Base-by-base conservation (phyloP, 306 rosid species). In the Vachellia pachyceras region DNA sequence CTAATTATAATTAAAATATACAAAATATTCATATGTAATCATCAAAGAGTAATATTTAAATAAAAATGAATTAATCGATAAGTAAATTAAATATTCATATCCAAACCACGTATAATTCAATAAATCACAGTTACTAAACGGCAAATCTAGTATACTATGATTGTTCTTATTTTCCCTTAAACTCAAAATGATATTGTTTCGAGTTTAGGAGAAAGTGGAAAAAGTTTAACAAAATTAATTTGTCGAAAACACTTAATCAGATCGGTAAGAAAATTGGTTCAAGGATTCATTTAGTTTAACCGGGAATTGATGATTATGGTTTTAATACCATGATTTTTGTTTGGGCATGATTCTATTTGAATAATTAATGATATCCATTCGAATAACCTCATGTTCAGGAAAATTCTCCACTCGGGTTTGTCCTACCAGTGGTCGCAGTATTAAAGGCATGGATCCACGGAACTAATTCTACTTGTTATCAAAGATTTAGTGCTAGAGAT, bases 321-420 rank as follows among this genome's bases (percentile, higher is more conserved):
- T 49, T 49, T 13, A 15, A 49, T 1, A 0, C 6, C 0, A 1
- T 12, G 0, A 47, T 3, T 4, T 42, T 7, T 42, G 7, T 49
- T 49, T 49, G 1, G 55, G 55, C 1, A 49, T 49, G 5, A 49
- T 49, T 49, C 55, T 49, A 49, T 49, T 49, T 15, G 3, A 52
- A 37, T 14, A 29, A 25, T 25, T 35, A 47, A 50, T 45, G 18
- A 52, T 77, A 36, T 18, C 45, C 29, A 42, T 40, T 39, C 68
- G 42, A 77, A 72, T 78, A 82, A 82, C 75, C 50, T n/a, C 82
- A 80, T 78, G 79, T 69, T 58, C 23, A 35, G 76, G 35, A 67
- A 64, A 69, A 73, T 57, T 73, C 66, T 85, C 73, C 74, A 79
- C 79, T 71, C 72, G n/a, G 13, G 25, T 52, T 52, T 52, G 60